Percentiles rank a stretch among this genome's conserved stretches.
Evolutionary conservation across 495 filamentous ascomycete species (phyloP).

Genomic region (Usnea hakonensis): DNA sequence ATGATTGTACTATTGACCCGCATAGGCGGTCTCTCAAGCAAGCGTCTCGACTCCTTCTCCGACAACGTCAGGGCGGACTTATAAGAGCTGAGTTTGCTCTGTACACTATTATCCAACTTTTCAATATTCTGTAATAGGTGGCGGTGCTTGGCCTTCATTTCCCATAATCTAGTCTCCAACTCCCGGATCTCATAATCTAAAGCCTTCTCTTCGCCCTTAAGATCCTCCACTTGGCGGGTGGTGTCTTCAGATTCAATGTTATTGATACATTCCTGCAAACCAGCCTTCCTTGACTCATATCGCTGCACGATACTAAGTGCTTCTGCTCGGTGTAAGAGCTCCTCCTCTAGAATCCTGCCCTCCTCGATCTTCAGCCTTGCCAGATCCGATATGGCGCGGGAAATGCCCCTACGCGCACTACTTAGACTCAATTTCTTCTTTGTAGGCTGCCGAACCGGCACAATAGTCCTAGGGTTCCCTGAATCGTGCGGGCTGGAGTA

Average conservation of each 20-base stretch:
- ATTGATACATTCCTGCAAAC: conserved; percentile 34
- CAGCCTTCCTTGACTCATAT: conserved; percentile 15
- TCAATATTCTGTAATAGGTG: conserved; percentile 54
- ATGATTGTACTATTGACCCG: conserved; percentile 4
- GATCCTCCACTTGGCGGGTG: conserved; percentile 28
- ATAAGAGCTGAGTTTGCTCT: conserved; percentile 54
- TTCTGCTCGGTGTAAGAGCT: conserved; percentile 31
- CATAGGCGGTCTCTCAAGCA: conserved; percentile 44
- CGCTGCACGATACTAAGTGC: conserved; percentile 5
- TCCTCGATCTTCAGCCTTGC: conserved; percentile 67
- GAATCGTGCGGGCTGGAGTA: conserved; percentile 24
- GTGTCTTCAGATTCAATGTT: conserved; percentile 34
- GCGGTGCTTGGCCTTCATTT: conserved; percentile 56
- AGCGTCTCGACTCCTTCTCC: conserved; percentile 35
- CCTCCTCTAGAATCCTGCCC: conserved; percentile 48
- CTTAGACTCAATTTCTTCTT: conserved; percentile 50
- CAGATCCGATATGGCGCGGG: conserved; percentile 62
- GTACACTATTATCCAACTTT: conserved; percentile 55
- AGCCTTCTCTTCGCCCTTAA: conserved; percentile 44
- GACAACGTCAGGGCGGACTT: conserved; percentile 39
- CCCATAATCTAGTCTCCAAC: conserved; percentile 56
- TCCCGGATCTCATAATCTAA: conserved; percentile 56
- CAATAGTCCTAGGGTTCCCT: conserved; percentile 29
- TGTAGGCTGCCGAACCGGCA: conserved; percentile 58
- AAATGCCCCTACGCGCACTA: conserved; percentile 63